These are phyloP conservation scores for Trichocomaceae sp. DNA, from an alignment of 2,329 filamentous ascomycete species.

Conservation along the genomic window DNA sequence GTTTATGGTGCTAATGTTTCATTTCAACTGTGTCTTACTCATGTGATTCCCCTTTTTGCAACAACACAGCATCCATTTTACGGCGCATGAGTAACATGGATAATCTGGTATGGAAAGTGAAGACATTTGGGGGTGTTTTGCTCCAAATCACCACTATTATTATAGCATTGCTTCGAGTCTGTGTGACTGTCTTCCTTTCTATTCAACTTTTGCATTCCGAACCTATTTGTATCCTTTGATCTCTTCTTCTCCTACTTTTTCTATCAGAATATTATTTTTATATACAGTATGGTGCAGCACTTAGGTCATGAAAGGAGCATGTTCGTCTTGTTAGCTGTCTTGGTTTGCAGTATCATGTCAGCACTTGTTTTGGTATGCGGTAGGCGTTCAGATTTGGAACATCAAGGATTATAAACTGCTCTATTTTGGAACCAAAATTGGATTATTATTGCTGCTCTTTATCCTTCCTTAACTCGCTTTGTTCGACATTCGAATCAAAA, in stretches of 20 bases:
- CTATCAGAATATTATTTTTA: conserved; percentile 3
- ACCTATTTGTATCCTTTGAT: conserved; percentile 5
- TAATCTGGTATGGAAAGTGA: conserved; percentile 20
- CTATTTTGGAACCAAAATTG: background rate
- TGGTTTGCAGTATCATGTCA: conserved; percentile 5
- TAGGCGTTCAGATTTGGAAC: conserved; percentile 3
- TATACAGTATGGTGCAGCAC: conserved; percentile 1
- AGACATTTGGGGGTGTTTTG: background rate
- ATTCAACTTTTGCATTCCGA: conserved; percentile 12
- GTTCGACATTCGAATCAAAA: too few species aligned
- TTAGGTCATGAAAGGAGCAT: background rate
- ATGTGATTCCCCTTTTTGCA: conserved; percentile 22
- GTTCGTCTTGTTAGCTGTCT: conserved; percentile 1
- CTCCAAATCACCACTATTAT: conserved; percentile 1
- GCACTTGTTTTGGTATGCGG: conserved; percentile 1
- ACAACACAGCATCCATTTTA: conserved; percentile 20
- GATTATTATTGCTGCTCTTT: background rate
- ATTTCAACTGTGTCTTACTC: conserved; percentile 15
- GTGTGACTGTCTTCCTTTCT: conserved; percentile 1
- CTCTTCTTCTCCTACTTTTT: conserved; percentile 12
- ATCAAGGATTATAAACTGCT: background rate
- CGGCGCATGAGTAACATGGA: conserved; percentile 26
- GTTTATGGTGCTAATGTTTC: conserved; percentile 13
- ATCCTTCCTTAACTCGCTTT: too few species aligned
- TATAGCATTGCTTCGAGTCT: conserved; percentile 11